Evolutionary conservation across 257 asterid species (phyloP).

Genomic region (Plantago elongata): DNA sequence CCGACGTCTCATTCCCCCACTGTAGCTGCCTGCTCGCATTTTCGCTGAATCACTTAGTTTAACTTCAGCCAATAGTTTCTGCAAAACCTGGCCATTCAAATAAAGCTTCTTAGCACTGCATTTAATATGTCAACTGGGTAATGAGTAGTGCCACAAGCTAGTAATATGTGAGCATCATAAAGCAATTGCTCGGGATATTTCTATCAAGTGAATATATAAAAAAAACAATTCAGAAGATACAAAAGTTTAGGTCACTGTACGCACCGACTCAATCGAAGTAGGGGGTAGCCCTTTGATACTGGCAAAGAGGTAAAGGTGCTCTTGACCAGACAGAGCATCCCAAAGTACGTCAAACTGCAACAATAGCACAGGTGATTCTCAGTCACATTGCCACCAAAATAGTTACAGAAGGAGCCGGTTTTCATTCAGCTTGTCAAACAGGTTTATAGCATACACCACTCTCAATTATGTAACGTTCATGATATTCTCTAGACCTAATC

Average conservation of each 20-base stretch:
- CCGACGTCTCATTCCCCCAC: slow-evolving; percentile 97
- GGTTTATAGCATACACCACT: slow-evolving; percentile 6
- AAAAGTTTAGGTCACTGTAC: slow-evolving; percentile 16
- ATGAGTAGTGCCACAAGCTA: not conserved
- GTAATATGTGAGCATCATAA: not conserved
- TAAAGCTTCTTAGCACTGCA: not conserved
- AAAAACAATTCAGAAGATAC: not conserved
- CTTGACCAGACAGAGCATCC: slow-evolving; percentile 87
- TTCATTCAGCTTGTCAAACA: slow-evolving; percentile 7
- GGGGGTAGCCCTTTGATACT: slow-evolving; percentile 77
- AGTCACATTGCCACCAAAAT: not conserved
- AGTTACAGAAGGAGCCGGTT: slow-evolving; percentile 4
- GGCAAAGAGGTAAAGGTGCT: slow-evolving; percentile 84
- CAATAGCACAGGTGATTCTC: slow-evolving; percentile 17
- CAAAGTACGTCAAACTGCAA: slow-evolving; percentile 86
- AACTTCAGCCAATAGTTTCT: slow-evolving; percentile 68
- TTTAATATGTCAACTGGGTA: not conserved
- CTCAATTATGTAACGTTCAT: slow-evolving; percentile 3
- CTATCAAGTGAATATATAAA: not conserved
- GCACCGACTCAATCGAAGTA: slow-evolving; percentile 49
- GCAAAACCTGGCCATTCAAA: slow-evolving; percentile 43
- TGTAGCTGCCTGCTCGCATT: slow-evolving; percentile 77
- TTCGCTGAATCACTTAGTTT: slow-evolving; percentile 72
- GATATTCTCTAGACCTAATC: not conserved
- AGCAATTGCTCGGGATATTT: not conserved